A percentile compares a stretch with the other conserved stretches of the same genome.
phyloP scores from a whole-genome alignment of 2,329 filamentous ascomycete genomes.

The Tympanopsis confertula region DNA sequence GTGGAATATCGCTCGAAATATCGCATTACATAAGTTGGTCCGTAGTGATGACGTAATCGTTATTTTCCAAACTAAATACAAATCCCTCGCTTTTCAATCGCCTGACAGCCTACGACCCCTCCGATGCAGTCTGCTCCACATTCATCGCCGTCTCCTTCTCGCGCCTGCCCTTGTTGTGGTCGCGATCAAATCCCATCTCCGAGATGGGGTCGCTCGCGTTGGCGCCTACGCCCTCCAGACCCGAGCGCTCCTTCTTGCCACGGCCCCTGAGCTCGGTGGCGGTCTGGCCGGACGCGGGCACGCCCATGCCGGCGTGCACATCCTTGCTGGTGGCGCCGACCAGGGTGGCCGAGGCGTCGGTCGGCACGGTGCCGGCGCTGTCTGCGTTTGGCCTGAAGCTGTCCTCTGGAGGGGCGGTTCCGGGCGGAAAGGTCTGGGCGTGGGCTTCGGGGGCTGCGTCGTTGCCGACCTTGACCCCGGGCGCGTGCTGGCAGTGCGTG shows the following conservation, averaged over 20 bases:
- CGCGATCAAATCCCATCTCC: too few species aligned
- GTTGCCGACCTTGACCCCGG: constrained; percentile 47
- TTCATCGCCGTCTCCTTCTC: too few species aligned
- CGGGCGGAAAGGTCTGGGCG: constrained; percentile 45
- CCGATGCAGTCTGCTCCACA: too few species aligned
- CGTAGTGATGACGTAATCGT: too few species aligned
- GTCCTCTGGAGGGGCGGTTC: constrained; percentile 42
- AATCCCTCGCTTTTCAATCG: too few species aligned
- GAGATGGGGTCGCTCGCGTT: too few species aligned
- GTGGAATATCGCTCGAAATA: too few species aligned
- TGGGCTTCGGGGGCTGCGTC: constrained; percentile 51
- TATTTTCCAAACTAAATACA: too few species aligned
- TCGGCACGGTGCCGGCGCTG: constrained; percentile 21
- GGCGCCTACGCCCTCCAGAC: constrained; percentile 25
- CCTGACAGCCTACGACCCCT: too few species aligned
- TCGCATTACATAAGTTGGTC: too few species aligned
- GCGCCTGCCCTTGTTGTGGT: too few species aligned
- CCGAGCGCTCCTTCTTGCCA: constrained; percentile 22
- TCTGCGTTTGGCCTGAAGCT: constrained; percentile 26
- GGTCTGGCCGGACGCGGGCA: constrained; percentile 29
- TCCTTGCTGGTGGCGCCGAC: constrained; percentile 30
- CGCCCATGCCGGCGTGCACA: constrained; percentile 29
- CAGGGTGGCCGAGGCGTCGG: constrained; percentile 23
- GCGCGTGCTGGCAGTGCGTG: constrained; percentile 40
- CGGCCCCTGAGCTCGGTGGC: constrained; percentile 26